These are phyloP conservation scores for Neonectria punicea DNA, from an alignment of 2,329 filamentous ascomycete species.

Conservation along the genomic window DNA sequence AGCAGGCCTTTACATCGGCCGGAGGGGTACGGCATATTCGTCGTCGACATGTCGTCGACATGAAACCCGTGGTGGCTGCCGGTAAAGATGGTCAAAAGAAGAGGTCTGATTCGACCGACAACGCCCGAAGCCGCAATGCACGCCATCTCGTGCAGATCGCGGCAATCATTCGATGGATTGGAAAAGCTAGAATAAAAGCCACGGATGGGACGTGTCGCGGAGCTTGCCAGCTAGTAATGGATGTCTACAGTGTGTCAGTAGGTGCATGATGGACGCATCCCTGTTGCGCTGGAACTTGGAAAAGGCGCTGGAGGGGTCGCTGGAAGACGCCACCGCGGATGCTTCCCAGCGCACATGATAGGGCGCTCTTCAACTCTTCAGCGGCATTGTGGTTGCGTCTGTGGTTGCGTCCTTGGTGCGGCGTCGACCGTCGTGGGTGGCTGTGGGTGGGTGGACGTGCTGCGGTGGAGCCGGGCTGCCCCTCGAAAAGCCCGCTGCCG, in stretches of 20 bases:
- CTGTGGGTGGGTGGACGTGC: slow-evolving; percentile 22
- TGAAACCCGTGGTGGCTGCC: slow-evolving; percentile 7
- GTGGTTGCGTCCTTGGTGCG: slow-evolving; percentile 9
- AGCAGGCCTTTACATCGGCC: slow-evolving; percentile 4
- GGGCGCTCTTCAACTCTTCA: slow-evolving; percentile 16
- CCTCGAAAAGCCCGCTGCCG: slow-evolving; percentile 5
- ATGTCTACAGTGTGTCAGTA: too few species aligned
- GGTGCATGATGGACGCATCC: neutral
- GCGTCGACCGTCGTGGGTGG: slow-evolving; percentile 5
- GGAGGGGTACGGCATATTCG: slow-evolving; percentile 10
- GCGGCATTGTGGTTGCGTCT: neutral
- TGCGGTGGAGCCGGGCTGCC: slow-evolving; percentile 14
- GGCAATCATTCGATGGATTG: slow-evolving; percentile 10
- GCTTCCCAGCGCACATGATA: slow-evolving; percentile 32
- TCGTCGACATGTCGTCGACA: neutral
- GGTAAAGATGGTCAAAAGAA: neutral
- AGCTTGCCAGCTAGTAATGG: neutral
- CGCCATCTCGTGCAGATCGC: slow-evolving; percentile 23
- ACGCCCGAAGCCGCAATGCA: slow-evolving; percentile 21
- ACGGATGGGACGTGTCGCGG: neutral
- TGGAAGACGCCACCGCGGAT: slow-evolving; percentile 29
- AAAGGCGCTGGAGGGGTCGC: neutral
- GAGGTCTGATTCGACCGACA: slow-evolving; percentile 14
- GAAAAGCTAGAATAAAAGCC: neutral
- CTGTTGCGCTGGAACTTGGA: slow-evolving; percentile 18